A percentile compares a stretch with the other conserved stretches of the same genome.
These are phyloP conservation scores for Hydnum rufescens DNA, from an alignment of 768 basidiomycete genomes.

Conservation along the genomic window DNA sequence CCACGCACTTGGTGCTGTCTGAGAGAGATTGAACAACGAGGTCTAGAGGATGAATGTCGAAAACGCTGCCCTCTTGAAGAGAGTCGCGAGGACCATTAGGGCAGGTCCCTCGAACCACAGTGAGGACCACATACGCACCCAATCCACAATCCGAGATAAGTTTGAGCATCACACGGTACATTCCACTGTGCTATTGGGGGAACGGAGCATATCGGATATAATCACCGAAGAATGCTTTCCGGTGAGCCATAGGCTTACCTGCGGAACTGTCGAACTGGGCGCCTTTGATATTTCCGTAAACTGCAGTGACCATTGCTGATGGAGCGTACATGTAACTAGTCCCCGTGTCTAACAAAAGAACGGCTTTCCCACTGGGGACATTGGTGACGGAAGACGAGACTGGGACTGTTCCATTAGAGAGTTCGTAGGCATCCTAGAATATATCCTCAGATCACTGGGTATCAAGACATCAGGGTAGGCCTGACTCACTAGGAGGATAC, in stretches of 20 bases:
- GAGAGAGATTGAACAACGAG: constrained; percentile 30
- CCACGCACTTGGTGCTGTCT: constrained; percentile 35
- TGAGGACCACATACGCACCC: constrained; percentile 26
- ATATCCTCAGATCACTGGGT: neutral
- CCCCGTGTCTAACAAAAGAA: constrained; percentile 60
- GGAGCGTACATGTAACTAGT: constrained; percentile 73
- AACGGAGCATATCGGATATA: neutral
- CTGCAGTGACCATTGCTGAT: constrained; percentile 38
- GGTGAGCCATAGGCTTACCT: neutral
- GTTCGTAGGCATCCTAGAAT: constrained; percentile 14
- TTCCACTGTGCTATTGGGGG: constrained; percentile 35
- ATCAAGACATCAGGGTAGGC: neutral
- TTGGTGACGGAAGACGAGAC: constrained; percentile 34
- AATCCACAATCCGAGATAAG: constrained; percentile 64
- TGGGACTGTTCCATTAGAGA: constrained; percentile 30
- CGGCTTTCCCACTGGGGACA: constrained; percentile 50
- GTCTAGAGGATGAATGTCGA: constrained; percentile 65
- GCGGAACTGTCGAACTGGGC: constrained; percentile 18
- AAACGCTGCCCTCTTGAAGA: constrained; percentile 13
- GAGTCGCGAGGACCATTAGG: too few relatives aligned
- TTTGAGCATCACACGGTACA: constrained; percentile 54
- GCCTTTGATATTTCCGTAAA: constrained; percentile 47
- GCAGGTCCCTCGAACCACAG: too few relatives aligned
- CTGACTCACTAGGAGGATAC: constrained; percentile 50
- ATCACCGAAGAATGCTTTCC: neutral